Base-by-base conservation (phyloP, 2,329 filamentous ascomycete species). In the Neobulgaria alba region DNA sequence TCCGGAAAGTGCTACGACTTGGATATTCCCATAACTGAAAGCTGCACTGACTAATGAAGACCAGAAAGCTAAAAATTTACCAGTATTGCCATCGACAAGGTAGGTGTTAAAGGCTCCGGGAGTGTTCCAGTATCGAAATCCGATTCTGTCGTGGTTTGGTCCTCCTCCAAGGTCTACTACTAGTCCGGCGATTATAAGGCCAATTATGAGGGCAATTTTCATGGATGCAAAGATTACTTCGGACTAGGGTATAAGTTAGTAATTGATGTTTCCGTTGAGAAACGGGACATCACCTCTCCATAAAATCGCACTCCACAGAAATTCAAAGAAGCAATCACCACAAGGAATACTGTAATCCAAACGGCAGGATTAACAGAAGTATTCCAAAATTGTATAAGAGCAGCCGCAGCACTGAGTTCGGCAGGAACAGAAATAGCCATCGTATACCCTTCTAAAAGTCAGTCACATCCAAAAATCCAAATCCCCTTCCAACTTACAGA, bases 51-150 rank as follows among this genome's bases (percentile, higher is more conserved):
- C 67, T 20, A 73, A 38, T 43, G 51, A 37, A 49, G 47, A 47
- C 59, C 38, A 44, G 12, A 44, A 37, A 14, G 37, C 57, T 5
- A 84, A 66, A 54, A 85, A 85, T 15, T 68, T 66, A n/a, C n/a
- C n/a, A 12, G 79, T 81, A 63, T 68, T 75, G n/a, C n/a, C n/a
- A n/a, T n/a, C n/a, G n/a, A 62, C 65, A 3, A 68, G 41, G 51
- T 72, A 76, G 29, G 50, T 49, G 15, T 53, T 56, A 53, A 61
- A 59, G 5, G 59, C 55, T 17, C 64, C 43, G 14, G 44, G 44
- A 29, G 41, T 21, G 33, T 67, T 72, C 82, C 82, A 87, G 61
- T 82, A 84, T 15, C 67, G 62, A 58, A 85, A 85, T 2, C 82
- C 81, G 38, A 77, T 67, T 4, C 73, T 65, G 14, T 72, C 67